Evolutionary conservation across 805 yeast species (phyloP).

Genomic region (Tetrapisispora pingtungensis): DNA sequence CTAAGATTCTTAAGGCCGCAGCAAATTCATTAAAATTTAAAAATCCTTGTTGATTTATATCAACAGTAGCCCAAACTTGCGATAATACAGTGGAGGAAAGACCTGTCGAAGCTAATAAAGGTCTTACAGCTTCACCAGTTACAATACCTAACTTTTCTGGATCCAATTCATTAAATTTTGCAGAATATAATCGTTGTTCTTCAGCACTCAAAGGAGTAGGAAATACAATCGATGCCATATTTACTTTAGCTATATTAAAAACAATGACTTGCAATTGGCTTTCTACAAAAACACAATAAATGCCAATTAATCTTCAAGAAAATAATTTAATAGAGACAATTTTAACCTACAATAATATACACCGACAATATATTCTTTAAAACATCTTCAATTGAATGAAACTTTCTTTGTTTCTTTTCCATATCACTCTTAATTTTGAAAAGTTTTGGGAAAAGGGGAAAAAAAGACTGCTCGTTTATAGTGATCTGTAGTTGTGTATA

Average conservation of each 20-base stretch:
- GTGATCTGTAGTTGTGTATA: too few species aligned
- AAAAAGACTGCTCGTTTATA: too few species aligned
- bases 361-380: too few species aligned
- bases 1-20: slow-evolving; percentile 80
- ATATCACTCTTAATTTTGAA: too few species aligned
- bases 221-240: slow-evolving; percentile 6
- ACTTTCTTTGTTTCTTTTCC: too few species aligned
- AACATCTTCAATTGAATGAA: too few species aligned
- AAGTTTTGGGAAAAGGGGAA: too few species aligned
- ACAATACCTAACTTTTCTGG: slow-evolving; percentile 68
- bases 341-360: too few species aligned
- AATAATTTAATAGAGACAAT: too few species aligned
- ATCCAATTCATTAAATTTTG: slow-evolving; percentile 70
- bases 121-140: slow-evolving; percentile 79
- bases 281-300: too few species aligned
- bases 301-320: too few species aligned
- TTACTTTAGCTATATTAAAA: background rate
- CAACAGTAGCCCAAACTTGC: slow-evolving; percentile 93
- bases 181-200: slow-evolving; percentile 66
- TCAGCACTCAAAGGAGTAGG: slow-evolving; percentile 47
- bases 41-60: slow-evolving; percentile 76
- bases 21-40: slow-evolving; percentile 72
- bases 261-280: too few species aligned
- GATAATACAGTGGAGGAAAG: slow-evolving; percentile 70
- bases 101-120: slow-evolving; percentile 77